A percentile compares a stretch with the other conserved stretches of the same genome.
phyloP scores from a whole-genome alignment of 2,329 filamentous ascomycete genomes.

The Clonostachys rosea region DNA sequence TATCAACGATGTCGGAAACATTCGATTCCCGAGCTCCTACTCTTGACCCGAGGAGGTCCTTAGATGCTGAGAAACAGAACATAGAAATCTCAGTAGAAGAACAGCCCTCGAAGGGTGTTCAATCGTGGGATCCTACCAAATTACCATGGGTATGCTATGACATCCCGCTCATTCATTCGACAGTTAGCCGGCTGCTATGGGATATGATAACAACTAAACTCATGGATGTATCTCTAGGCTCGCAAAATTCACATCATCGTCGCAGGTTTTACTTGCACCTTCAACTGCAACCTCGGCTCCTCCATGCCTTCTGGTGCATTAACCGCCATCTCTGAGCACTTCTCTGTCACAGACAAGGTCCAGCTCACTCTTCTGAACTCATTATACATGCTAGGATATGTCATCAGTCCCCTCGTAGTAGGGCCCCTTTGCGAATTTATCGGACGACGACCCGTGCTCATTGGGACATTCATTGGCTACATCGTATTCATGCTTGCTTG shows the following conservation, averaged over 20 bases:
- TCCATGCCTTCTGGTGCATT: constrained; percentile 28
- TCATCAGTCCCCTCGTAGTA: constrained; percentile 24
- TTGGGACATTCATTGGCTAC: constrained; percentile 24
- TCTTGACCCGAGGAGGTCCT: no score
- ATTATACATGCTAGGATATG: constrained; percentile 26
- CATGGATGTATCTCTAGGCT: background rate
- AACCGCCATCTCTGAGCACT: constrained; percentile 20
- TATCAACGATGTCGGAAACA: no score
- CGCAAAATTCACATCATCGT: constrained; percentile 24
- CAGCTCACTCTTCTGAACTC: constrained; percentile 26
- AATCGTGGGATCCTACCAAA: constrained; percentile 17
- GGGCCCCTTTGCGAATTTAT: constrained; percentile 26
- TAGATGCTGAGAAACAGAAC: no score
- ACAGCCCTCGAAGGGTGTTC: background rate
- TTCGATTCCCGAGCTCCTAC: no score
- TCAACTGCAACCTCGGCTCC: constrained; percentile 27
- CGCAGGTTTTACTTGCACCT: constrained; percentile 26
- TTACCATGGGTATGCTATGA: constrained; percentile 15
- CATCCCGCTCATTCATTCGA: no score
- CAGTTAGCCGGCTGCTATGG: no score
- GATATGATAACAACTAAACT: no score
- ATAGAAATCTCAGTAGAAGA: no score
- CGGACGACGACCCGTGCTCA: constrained; percentile 22
- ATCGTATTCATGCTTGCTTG: constrained; percentile 23
- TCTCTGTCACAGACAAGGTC: constrained; percentile 14